Evolutionary conservation across 257 asterid species (phyloP).

Genomic region (Solanum dulcamara): DNA sequence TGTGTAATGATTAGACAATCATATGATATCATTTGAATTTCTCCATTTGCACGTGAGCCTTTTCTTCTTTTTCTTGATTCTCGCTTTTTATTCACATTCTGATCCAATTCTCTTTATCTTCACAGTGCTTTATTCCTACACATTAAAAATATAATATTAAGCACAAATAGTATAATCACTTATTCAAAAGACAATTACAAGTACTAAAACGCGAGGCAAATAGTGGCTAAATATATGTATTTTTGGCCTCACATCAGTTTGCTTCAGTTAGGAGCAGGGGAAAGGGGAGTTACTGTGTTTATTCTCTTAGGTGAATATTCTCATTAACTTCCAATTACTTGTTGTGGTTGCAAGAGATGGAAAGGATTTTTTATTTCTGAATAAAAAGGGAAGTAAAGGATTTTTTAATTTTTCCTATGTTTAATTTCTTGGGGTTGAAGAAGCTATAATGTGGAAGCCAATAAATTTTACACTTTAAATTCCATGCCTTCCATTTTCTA

Average conservation of each 20-base stretch:
- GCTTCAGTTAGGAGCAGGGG: not conserved
- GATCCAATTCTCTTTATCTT: not conserved
- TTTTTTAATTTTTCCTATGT: not conserved
- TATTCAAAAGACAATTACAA: not conserved
- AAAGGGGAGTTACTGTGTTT: not conserved
- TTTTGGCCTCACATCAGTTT: not conserved
- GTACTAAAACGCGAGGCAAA: not conserved
- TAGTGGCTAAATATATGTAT: not conserved
- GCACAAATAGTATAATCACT: not conserved
- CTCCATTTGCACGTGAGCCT: not conserved
- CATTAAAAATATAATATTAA: not conserved
- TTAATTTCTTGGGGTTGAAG: not conserved
- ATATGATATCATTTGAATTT: not conserved
- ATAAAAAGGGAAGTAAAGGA: not conserved
- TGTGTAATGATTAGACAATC: not conserved
- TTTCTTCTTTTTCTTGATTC: not conserved
- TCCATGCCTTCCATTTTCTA: not conserved
- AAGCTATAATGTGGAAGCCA: not conserved
- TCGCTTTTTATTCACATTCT: not conserved
- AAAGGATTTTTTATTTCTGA: not conserved
- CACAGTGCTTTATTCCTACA: not conserved
- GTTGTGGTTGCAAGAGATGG: not conserved
- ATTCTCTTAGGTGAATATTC: not conserved
- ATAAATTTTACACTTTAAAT: not conserved
- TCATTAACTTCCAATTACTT: not conserved